These are phyloP conservation scores for Phaeosphaeriaceae sp. DNA, from an alignment of 2,329 filamentous ascomycete genomes.

Conservation along the genomic window DNA sequence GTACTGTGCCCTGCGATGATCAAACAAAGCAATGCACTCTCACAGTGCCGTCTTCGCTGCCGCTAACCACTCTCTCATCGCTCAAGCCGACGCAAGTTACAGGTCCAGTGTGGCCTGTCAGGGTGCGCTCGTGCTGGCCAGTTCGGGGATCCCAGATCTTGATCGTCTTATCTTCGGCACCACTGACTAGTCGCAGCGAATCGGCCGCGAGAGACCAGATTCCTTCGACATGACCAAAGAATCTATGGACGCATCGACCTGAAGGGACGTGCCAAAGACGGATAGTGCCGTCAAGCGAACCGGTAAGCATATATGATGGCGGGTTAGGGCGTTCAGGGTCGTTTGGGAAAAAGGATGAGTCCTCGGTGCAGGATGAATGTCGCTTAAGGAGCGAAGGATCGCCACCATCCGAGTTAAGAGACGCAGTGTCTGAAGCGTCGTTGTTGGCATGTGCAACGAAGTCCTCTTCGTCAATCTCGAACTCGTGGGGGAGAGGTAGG, in stretches of 20 bases:
- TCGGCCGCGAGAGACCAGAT: constrained; percentile 94
- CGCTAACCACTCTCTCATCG: constrained; percentile 87
- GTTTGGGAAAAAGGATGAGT: constrained; percentile 62
- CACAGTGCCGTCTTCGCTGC: constrained; percentile 92
- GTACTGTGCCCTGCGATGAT: background rate
- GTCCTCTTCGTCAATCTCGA: constrained; percentile 81
- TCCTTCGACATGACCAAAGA: constrained; percentile 96
- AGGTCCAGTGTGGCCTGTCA: constrained; percentile 87
- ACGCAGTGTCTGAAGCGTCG: constrained; percentile 52
- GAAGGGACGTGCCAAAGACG: constrained; percentile 89
- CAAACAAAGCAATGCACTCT: constrained; percentile 61
- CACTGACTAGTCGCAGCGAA: constrained; percentile 84
- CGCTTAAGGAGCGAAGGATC: constrained; percentile 6
- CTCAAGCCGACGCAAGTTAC: constrained; percentile 93
- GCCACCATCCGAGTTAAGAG: constrained; percentile 34
- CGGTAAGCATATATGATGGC: constrained; percentile 90
- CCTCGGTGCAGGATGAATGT: constrained; percentile 17
- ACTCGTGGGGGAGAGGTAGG: constrained; percentile 81
- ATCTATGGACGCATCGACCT: constrained; percentile 83
- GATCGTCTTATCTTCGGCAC: constrained; percentile 91
- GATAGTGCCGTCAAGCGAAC: constrained; percentile 88
- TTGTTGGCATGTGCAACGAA: constrained; percentile 63
- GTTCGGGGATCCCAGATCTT: constrained; percentile 95
- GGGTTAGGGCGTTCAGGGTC: constrained; percentile 73
- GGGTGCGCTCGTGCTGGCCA: constrained; percentile 89